Conservation (phyloP, 257 asterid species). For the Primulina huaijiensis region DNA sequence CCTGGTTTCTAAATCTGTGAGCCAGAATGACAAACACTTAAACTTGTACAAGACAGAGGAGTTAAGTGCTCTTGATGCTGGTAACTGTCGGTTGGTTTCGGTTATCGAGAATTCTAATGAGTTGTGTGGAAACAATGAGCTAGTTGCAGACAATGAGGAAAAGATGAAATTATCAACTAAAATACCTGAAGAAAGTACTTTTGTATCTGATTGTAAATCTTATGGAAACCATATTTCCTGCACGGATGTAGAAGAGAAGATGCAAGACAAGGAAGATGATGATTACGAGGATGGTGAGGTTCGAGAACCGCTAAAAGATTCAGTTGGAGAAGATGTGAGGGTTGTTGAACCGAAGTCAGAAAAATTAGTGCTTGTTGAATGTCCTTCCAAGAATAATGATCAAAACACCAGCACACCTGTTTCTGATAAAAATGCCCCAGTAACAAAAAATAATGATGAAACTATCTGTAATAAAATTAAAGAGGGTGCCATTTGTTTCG, state of each 20-base stretch:
- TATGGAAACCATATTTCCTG: conserved; percentile 38
- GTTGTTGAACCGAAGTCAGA: conserved; percentile 30
- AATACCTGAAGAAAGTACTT: conserved; percentile 46
- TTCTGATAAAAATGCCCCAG: conserved; percentile 29
- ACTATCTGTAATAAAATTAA: conserved; percentile 25
- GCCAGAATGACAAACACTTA: conserved; percentile 29
- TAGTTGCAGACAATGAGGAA: conserved; percentile 46
- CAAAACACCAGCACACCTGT: conserved; percentile 23
- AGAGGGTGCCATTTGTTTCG: conserved; percentile 28
- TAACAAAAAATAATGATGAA: conserved; percentile 29
- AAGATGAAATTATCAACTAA: conserved; percentile 41
- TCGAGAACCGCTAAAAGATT: conserved; percentile 46
- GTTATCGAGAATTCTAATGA: conserved; percentile 34
- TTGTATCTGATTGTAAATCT: conserved; percentile 58
- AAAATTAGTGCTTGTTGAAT: conserved; percentile 20
- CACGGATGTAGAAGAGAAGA: conserved; percentile 25
- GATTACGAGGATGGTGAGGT: conserved; percentile 91
- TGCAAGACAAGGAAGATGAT: conserved; percentile 51
- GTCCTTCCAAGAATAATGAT: conserved; percentile 31
- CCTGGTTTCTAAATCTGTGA: conserved; percentile 28
- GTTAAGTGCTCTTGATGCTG: conserved; percentile 30
- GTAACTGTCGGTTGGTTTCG: conserved; percentile 25
- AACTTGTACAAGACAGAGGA: conserved; percentile 31
- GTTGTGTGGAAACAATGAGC: conserved; percentile 31
- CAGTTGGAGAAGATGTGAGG: conserved; percentile 35